Percentiles rank a stretch among this genome's conserved stretches.
Evolutionary conservation across 352 stramenopile species (phyloP).

Genomic region (Globisporangium canariense): DNA sequence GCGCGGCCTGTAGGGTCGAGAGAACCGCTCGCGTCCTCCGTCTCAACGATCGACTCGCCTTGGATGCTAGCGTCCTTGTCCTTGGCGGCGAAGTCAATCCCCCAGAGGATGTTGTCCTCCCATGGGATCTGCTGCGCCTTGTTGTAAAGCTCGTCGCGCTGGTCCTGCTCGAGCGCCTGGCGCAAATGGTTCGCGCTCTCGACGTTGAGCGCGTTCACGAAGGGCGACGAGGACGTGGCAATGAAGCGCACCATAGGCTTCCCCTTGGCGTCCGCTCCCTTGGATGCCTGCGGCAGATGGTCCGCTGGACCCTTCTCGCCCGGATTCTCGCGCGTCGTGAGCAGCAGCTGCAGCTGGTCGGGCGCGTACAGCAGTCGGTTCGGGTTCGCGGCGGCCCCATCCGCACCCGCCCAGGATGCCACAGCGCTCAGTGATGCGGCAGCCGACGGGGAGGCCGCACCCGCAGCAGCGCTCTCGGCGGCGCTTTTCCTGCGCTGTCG

Average conservation of each 20-base stretch:
- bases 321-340: constrained; percentile 48
- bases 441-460: too few relatives aligned
- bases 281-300: constrained; percentile 29
- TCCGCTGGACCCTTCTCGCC: constrained; percentile 35
- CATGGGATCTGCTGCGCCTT: constrained; percentile 80
- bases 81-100: constrained; percentile 43
- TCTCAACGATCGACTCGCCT: constrained; percentile 13
- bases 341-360: constrained; percentile 64
- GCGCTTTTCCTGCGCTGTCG: too few relatives aligned
- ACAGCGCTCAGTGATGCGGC: too few relatives aligned
- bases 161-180: constrained; percentile 20
- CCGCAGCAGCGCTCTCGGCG: too few relatives aligned
- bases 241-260: constrained; percentile 75
- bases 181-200: constrained; percentile 15
- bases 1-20: not conserved
- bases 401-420: too few relatives aligned
- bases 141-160: constrained; percentile 65
- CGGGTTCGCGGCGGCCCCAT: too few relatives aligned
- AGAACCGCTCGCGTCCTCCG: not conserved
- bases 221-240: constrained; percentile 54
- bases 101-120: constrained; percentile 84
- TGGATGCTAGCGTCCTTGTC: constrained; percentile 13
- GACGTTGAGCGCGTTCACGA: constrained; percentile 33
- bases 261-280: constrained; percentile 36
- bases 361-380: constrained; percentile 30